Evolutionary conservation across 352 stramenopile species (phyloP), one percentile per base, ranked within the genome.

Genomic region (Phytophthora parvispora): DNA sequence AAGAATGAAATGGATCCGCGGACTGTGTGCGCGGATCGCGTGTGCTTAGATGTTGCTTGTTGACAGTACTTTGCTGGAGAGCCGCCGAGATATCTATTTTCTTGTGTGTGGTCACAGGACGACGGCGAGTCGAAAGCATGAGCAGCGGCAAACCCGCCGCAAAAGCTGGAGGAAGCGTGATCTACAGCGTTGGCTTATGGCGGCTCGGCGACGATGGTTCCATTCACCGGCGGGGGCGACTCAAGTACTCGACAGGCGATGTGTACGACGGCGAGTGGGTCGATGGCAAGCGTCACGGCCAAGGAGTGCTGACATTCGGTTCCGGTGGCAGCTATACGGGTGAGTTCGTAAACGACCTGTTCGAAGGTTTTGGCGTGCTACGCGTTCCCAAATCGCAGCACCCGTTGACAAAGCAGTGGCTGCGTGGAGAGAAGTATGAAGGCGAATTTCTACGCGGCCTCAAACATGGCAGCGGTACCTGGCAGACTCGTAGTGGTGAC

Each of bases 191-290:
- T 13, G 84, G 84, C 15, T 89, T 78, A 4, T 95, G 87, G 87
- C 77, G 87, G 4, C 75, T 95, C 3, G 80, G 79, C 6, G 81
- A 91, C 22, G 86, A 95, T 62, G 88, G 88, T 52, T 80, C 70
- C 54, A 91, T 97, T 64, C 84, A 93, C 61, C 80, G 90, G 6
- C 82, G 73, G 28, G 87, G 87, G 6, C 78, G 80, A 9, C 68
- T 97, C 20, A 88, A 89, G 32, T 91, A 87, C 55, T 78, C 84
- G 5, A 96, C 78, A 42, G 89, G 90, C 7, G 91, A 97, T 45
- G 49, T 90, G 9, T 97, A 96, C 64, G 86, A 93, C 27, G 88
- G 91, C 59, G 89, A 97, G 57, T 97, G 91, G 91, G 78, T 94
- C 27, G 74, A 96, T 59, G 84, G 85, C 64, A 91, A 93, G 71